Evolutionary conservation across 2,329 filamentous ascomycete species (phyloP).

Genomic region (Aspergillus ustus): DNA sequence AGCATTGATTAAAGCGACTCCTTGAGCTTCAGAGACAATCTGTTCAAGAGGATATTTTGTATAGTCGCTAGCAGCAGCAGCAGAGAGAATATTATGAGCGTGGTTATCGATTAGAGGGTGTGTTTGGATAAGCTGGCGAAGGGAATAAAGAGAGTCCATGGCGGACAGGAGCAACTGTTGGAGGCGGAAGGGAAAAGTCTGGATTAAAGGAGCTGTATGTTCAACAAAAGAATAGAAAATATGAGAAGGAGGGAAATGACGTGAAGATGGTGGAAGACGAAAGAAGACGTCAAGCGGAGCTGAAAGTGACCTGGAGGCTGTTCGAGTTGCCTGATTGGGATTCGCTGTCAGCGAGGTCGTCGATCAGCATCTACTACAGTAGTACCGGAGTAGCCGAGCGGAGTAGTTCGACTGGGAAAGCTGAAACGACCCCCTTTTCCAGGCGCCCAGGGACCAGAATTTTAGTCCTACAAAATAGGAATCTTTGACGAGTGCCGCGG

Average conservation of each 20-base stretch:
- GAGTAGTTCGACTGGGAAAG: background rate
- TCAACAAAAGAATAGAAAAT: background rate
- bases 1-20: conserved; percentile 67
- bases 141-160: conserved; percentile 35
- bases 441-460: background rate
- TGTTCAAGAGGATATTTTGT: conserved; percentile 57
- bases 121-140: conserved; percentile 42
- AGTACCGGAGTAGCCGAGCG: background rate
- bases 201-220: conserved; percentile 19
- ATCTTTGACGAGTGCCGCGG: conserved; percentile 11
- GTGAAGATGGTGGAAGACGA: conserved; percentile 9
- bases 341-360: conserved; percentile 6
- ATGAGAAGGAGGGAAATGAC: background rate
- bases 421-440: background rate
- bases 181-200: conserved; percentile 1
- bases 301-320: background rate
- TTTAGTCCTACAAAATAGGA: background rate
- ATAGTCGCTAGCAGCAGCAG: conserved; percentile 38
- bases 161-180: conserved; percentile 4
- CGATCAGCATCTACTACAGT: background rate
- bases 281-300: background rate
- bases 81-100: conserved; percentile 50
- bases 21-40: conserved; percentile 74
- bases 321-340: conserved; percentile 23
- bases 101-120: conserved; percentile 55